Conservation (phyloP, 1,139 yeast species). For the Hyphopichia fennica region DNA sequence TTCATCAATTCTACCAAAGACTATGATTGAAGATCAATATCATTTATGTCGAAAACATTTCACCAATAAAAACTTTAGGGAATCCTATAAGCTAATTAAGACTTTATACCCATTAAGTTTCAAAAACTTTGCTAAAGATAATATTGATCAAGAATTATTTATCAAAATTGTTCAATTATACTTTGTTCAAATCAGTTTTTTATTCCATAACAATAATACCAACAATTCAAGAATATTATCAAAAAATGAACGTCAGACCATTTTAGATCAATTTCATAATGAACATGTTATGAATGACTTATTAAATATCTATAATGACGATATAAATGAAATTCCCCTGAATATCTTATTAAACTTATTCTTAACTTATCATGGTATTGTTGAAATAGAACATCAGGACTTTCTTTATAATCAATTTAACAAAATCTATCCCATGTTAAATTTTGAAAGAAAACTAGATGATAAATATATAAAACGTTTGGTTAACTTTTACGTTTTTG, state of each 20-base stretch:
- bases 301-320: slow-evolving; percentile 17
- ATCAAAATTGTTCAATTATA: slow-evolving; percentile 37
- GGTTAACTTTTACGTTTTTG: slow-evolving; percentile 35
- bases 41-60: slow-evolving; percentile 41
- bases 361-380: slow-evolving; percentile 27
- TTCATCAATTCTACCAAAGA: slow-evolving; percentile 1
- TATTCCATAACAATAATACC: slow-evolving; percentile 7
- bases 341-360: slow-evolving; percentile 37
- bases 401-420: slow-evolving; percentile 9
- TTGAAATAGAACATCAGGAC: slow-evolving; percentile 10
- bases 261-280: slow-evolving; percentile 17
- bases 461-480: slow-evolving; percentile 25
- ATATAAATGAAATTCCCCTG: slow-evolving; percentile 25
- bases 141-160: slow-evolving; percentile 29
- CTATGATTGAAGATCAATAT: slow-evolving; percentile 26
- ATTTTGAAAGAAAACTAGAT: slow-evolving; percentile 5
- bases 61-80: slow-evolving; percentile 36
- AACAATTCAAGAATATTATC: not conserved
- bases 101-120: slow-evolving; percentile 24
- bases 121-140: slow-evolving; percentile 23
- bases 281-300: slow-evolving; percentile 25
- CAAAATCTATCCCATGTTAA: slow-evolving; percentile 10
- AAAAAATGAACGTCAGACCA: slow-evolving; percentile 13
- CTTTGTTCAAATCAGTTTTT: slow-evolving; percentile 35
- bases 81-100: slow-evolving; percentile 31